These are phyloP conservation scores for Elaphomyces granulatus DNA, from an alignment of 495 filamentous ascomycete genomes.

Conservation along the genomic window DNA sequence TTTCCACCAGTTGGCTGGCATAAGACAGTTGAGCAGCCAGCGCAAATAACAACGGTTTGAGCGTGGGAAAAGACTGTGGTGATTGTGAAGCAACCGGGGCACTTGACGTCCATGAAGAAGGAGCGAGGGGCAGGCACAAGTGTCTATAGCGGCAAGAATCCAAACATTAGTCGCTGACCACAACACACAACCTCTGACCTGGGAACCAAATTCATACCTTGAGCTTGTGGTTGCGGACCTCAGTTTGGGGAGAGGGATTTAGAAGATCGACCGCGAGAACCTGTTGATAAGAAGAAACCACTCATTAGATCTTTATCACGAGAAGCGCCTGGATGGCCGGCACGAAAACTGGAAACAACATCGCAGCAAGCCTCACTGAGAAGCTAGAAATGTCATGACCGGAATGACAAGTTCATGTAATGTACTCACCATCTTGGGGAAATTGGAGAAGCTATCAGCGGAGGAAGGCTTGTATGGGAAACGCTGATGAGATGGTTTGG, in stretches of 20 bases:
- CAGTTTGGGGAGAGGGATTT: conserved; percentile 88
- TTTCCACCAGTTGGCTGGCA: conserved; percentile 99
- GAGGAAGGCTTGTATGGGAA: neutral
- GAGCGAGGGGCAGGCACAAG: conserved; percentile 91
- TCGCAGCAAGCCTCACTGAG: neutral
- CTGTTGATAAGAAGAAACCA: conserved; percentile 28
- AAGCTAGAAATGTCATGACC: neutral
- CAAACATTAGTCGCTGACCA: too few species aligned
- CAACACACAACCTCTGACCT: too few species aligned
- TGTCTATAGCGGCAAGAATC: too few species aligned
- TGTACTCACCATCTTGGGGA: neutral
- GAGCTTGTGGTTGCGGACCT: conserved; percentile 98
- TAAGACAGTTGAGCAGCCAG: conserved; percentile 89
- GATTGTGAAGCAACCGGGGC: conserved; percentile 99
- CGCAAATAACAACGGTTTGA: conserved; percentile 99
- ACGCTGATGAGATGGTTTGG: neutral
- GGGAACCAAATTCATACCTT: conserved; percentile 63
- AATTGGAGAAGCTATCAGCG: neutral
- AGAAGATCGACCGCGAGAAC: conserved; percentile 99
- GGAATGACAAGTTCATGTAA: neutral
- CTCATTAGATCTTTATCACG: neutral
- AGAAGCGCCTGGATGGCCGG: neutral
- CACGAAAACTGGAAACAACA: too few species aligned
- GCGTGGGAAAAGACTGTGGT: conserved; percentile 99
- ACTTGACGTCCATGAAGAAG: conserved; percentile 99